Percentiles rank a stretch among this genome's conserved stretches.
Conservation (phyloP, 139 green algal species). For the Monoraphidium neglectum region DNA sequence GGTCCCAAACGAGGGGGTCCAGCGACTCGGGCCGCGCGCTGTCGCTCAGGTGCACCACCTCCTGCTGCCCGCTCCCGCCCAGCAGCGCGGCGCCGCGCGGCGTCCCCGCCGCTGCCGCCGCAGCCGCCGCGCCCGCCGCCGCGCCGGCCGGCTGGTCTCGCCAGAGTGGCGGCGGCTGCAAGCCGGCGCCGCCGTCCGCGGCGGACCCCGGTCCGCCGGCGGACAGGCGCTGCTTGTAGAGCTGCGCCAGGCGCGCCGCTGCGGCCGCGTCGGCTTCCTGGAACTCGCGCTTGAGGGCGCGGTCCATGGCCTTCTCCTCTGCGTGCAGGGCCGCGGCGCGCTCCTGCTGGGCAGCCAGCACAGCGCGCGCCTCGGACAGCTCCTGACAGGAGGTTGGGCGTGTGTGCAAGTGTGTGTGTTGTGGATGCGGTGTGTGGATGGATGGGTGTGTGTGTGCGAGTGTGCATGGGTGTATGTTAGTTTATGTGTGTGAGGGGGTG, state of each 20-base stretch:
- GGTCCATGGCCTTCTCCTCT: conserved; percentile 7
- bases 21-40: conserved; percentile 36
- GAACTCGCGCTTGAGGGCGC: conserved; percentile 11
- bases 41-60: conserved; percentile 18
- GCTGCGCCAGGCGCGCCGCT: not conserved
- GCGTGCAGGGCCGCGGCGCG: not conserved
- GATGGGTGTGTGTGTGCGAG: too few species aligned
- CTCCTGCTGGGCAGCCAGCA: conserved; percentile 17
- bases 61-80: conserved; percentile 4
- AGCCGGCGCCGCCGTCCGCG: not conserved
- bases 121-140: not conserved
- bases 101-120: not conserved
- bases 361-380: conserved; percentile 11
- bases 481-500: too few species aligned
- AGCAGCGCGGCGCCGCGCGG: too few species aligned
- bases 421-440: not conserved
- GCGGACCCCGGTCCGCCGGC: too few species aligned
- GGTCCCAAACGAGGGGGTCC: conserved; percentile 35
- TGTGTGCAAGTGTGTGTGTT: not conserved
- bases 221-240: conserved; percentile 21
- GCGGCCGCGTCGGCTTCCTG: not conserved
- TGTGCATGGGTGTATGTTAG: too few species aligned
- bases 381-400: conserved; percentile 2
- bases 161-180: too few species aligned
- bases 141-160: not conserved